These are phyloP conservation scores for Elaeis guineensis DNA, from an alignment of 176 grass and related monocot species.

Conservation along the genomic window DNA sequence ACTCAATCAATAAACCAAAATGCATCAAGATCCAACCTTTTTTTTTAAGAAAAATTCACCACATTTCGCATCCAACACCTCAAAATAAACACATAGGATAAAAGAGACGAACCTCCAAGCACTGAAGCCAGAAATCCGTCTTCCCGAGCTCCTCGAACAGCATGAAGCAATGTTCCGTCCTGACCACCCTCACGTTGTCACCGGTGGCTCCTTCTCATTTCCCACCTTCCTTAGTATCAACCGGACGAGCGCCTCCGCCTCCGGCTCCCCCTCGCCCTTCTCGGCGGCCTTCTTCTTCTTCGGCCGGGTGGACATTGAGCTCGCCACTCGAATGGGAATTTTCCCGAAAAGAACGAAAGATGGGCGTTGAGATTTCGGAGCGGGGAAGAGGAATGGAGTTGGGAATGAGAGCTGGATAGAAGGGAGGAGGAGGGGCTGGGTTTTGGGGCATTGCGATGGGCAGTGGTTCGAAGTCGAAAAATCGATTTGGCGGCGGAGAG, in stretches of 20 bases:
- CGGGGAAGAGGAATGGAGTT: no score
- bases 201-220: conserved; percentile 56
- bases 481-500: no score
- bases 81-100: no score
- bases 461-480: no score
- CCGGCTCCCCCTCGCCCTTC: conserved; percentile 23
- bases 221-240: conserved; percentile 46
- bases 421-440: conserved; percentile 9
- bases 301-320: conserved; percentile 10
- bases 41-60: no score
- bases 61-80: no score
- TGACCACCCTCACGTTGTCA: conserved; percentile 54
- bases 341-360: not conserved
- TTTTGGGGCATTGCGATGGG: not conserved
- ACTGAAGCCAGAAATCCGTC: conserved; percentile 77
- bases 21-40: no score
- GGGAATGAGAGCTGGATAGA: not conserved
- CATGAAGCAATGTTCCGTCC: conserved; percentile 81
- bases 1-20: no score
- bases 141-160: conserved; percentile 93
- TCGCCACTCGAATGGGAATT: conserved; percentile 2
- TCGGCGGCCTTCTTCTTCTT: not conserved
- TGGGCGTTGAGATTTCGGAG: no score
- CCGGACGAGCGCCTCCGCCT: conserved; percentile 48
- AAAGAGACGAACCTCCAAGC: conserved; percentile 48